Conservation (phyloP, 352 stramenopile genomes). For the Phytophthora tentaculata region DNA sequence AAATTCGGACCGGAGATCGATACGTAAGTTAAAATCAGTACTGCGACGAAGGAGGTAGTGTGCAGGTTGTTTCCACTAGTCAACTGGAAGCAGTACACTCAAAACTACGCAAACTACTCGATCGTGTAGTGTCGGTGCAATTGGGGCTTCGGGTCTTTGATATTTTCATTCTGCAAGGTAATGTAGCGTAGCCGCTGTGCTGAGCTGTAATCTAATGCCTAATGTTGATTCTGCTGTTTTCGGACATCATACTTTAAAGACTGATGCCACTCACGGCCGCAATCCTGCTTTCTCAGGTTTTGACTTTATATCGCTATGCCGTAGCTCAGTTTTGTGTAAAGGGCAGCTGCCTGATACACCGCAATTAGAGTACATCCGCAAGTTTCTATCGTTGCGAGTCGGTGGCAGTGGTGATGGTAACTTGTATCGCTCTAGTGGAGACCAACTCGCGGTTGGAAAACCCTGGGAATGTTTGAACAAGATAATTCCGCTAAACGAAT, state of each 20-base stretch:
- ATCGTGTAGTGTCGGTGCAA: too few species aligned
- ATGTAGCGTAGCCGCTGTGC: not conserved
- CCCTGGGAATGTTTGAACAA: not conserved
- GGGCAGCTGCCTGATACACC: not conserved
- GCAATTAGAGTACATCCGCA: not conserved
- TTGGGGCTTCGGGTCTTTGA: not conserved
- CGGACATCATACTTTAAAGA: not conserved
- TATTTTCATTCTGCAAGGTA: not conserved
- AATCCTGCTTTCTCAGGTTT: not conserved
- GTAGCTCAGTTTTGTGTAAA: not conserved
- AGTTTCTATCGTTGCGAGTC: not conserved
- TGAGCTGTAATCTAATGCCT: not conserved
- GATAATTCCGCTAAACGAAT: not conserved
- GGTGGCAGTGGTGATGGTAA: not conserved
- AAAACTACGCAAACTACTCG: too few species aligned
- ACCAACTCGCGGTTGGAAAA: not conserved
- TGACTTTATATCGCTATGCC: not conserved
- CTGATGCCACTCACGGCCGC: not conserved
- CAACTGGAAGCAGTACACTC: too few species aligned
- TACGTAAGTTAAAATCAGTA: too few species aligned
- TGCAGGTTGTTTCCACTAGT: too few species aligned
- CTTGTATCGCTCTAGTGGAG: not conserved
- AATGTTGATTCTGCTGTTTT: not conserved
- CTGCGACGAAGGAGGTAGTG: too few species aligned
- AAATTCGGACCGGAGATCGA: too few species aligned